phyloP scores from a whole-genome alignment of 306 rosid species.

The Aeschynomene evenia region DNA sequence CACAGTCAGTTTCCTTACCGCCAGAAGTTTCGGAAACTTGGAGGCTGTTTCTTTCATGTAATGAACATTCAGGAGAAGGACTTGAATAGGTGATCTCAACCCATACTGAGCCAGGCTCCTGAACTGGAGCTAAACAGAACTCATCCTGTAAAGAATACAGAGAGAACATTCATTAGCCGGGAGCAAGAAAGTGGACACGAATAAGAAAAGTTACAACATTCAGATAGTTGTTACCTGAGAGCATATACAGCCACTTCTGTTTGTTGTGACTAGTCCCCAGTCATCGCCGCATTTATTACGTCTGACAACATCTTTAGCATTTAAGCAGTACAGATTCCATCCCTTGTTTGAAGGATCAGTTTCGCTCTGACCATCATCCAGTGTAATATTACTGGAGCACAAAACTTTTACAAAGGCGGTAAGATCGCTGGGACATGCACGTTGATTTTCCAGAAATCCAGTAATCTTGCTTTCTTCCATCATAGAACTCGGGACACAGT shows the following conservation, averaged over 20 bases:
- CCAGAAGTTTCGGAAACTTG: conserved; percentile 41
- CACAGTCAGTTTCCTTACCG: conserved; percentile 45
- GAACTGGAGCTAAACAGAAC: conserved; percentile 75
- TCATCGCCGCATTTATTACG: conserved; percentile 60
- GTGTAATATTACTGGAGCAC: conserved; percentile 37
- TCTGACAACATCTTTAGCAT: conserved; percentile 59
- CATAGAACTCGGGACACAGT: conserved; percentile 62
- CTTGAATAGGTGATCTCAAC: conserved; percentile 69
- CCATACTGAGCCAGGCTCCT: conserved; percentile 69
- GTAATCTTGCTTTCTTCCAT: conserved; percentile 51
- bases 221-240: conserved; percentile 47
- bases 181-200: conserved; percentile 25
- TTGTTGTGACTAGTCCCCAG: conserved; percentile 43
- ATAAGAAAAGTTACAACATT: conserved; percentile 9
- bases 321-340: conserved; percentile 58
- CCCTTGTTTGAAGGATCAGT: conserved; percentile 31
- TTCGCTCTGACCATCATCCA: conserved; percentile 33
- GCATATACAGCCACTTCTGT: conserved; percentile 47
- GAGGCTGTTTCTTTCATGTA: conserved; percentile 34
- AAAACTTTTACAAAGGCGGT: conserved; percentile 49
- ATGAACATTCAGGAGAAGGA: conserved; percentile 56
- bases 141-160: conserved; percentile 48
- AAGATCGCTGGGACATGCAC: conserved; percentile 53
- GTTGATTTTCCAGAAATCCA: conserved; percentile 33
- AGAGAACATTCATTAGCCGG: conserved; percentile 26